A percentile compares a stretch with the other conserved stretches of the same genome.
These are phyloP conservation scores for Phaseolus lunatus DNA, from an alignment of 306 rosid species.

Conservation along the genomic window DNA sequence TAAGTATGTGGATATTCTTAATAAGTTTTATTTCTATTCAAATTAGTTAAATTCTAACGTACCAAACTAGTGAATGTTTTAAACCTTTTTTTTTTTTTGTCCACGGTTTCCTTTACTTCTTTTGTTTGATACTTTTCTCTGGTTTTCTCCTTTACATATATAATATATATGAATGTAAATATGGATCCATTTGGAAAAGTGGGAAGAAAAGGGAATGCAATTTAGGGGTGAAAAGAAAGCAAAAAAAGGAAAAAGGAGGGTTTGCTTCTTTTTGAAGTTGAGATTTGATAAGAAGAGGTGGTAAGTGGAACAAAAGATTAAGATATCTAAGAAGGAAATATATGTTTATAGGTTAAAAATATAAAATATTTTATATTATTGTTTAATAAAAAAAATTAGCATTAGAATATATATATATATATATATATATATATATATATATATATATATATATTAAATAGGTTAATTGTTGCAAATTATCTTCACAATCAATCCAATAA, in stretches of 20 bases:
- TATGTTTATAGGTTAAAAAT: too few relatives aligned
- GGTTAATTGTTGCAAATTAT: too few relatives aligned
- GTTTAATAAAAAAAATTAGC: too few relatives aligned
- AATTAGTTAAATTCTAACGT: background rate
- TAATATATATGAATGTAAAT: background rate
- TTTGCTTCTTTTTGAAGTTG: slow-evolving; percentile 39
- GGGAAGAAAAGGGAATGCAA: slow-evolving; percentile 16
- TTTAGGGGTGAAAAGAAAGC: slow-evolving; percentile 8
- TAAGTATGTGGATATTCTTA: background rate
- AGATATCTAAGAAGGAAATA: slow-evolving; percentile 19
- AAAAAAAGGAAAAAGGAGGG: background rate
- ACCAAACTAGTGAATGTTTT: background rate
- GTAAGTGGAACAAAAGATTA: slow-evolving; percentile 38
- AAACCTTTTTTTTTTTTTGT: background rate
- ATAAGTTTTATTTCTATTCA: background rate
- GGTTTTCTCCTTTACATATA: background rate
- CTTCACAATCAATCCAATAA: too few relatives aligned
- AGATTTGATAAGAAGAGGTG: slow-evolving; percentile 49
- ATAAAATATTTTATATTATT: too few relatives aligned
- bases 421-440: too few relatives aligned
- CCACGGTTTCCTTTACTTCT: background rate
- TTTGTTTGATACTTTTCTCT: slow-evolving; percentile 15
- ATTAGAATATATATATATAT: too few relatives aligned
- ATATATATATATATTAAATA: too few relatives aligned
- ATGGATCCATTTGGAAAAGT: slow-evolving; percentile 5